Conservation (phyloP, 2,329 filamentous ascomycete genomes). For the Alternaria consortialis region DNA sequence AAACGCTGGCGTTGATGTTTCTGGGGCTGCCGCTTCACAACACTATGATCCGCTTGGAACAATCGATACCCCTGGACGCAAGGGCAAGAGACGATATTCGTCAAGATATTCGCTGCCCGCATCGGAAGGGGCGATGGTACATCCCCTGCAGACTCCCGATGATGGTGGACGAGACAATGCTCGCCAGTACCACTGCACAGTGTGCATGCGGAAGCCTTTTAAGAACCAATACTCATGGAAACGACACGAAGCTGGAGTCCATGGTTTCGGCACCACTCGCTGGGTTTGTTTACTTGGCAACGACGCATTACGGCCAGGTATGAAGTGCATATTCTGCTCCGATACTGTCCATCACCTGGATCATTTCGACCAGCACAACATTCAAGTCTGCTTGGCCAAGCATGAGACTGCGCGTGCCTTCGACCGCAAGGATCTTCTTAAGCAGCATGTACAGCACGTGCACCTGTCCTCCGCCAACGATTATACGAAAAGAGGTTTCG, state of each 20-base stretch:
- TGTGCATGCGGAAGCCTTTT: neutral
- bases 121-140: neutral
- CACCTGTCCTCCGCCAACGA: neutral
- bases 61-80: neutral
- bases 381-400: neutral
- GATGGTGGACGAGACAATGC: neutral
- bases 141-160: too few relatives aligned
- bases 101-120: neutral
- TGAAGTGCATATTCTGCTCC: neutral
- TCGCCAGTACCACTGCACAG: neutral
- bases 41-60: accelerated
- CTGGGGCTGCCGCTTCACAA: neutral
- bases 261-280: neutral
- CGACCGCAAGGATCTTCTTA: neutral
- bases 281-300: neutral
- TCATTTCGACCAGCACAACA: neutral
- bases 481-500: neutral
- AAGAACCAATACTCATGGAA: neutral
- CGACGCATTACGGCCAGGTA: neutral
- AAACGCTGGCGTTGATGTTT: neutral
- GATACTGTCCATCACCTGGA: neutral
- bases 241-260: neutral
- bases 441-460: neutral
- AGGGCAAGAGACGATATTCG: neutral
- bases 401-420: neutral